Percentiles rank a stretch among this genome's conserved stretches.
Conservation (phyloP, 768 basidiomycete species). For the Pulveroboletus frians region DNA sequence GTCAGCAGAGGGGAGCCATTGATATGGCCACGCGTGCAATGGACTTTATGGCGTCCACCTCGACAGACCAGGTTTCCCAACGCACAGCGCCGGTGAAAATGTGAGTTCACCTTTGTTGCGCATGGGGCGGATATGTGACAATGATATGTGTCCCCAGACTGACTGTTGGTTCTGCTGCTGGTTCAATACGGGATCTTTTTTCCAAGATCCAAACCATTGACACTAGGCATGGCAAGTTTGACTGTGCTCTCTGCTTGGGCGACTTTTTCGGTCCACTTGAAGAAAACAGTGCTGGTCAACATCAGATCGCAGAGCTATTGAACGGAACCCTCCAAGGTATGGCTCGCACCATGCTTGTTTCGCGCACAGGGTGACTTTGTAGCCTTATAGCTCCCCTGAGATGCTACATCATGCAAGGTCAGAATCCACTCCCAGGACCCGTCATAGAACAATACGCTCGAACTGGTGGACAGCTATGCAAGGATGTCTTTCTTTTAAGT, state of each 20-base stretch:
- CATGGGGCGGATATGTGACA: constrained; percentile 1
- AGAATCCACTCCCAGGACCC: constrained; percentile 61
- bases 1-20: constrained; percentile 14
- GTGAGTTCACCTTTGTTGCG: constrained; percentile 15
- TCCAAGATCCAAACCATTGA: constrained; percentile 80
- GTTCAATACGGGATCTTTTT: constrained; percentile 70
- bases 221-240: constrained; percentile 90
- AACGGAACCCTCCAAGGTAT: constrained; percentile 64
- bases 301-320: constrained; percentile 57
- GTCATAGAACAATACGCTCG: constrained; percentile 73
- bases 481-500: constrained; percentile 85
- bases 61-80: constrained; percentile 4
- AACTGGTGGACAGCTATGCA: constrained; percentile 74
- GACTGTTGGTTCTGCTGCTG: constrained; percentile 75
- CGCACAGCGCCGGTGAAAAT: constrained; percentile 26
- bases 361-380: constrained; percentile 11
- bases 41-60: constrained; percentile 22
- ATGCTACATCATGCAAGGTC: constrained; percentile 91
- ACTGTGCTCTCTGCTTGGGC: constrained; percentile 74
- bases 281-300: constrained; percentile 33
- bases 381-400: constrained; percentile 67
- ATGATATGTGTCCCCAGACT: constrained; percentile 37
- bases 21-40: no score
- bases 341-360: constrained; percentile 4
- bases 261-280: constrained; percentile 75